Conservation (phyloP, 495 filamentous ascomycete species). For the Penicillium verhagenii region DNA sequence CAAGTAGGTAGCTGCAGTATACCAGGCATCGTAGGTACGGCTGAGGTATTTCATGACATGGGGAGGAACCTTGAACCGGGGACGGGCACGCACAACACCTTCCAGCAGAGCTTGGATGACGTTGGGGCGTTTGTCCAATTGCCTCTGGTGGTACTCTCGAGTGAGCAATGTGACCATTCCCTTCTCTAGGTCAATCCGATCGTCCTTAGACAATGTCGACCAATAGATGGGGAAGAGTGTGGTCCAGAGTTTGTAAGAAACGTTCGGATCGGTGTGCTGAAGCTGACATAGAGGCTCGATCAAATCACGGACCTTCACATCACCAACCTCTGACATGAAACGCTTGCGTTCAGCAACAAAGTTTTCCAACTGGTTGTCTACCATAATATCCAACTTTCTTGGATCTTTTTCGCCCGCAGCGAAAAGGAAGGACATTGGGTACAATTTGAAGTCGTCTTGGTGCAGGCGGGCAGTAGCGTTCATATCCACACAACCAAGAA, state of each 20-base stretch:
- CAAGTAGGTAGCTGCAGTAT: slow-evolving; percentile 78
- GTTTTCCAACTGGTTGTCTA: slow-evolving; percentile 76
- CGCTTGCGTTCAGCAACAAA: slow-evolving; percentile 74
- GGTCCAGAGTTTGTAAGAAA: slow-evolving; percentile 87
- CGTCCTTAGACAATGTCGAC: slow-evolving; percentile 83
- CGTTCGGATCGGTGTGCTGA: slow-evolving; percentile 79
- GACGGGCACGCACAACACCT: slow-evolving; percentile 75
- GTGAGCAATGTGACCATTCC: slow-evolving; percentile 83
- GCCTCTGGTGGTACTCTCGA: slow-evolving; percentile 91
- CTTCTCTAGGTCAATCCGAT: slow-evolving; percentile 86
- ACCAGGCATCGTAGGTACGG: slow-evolving; percentile 93
- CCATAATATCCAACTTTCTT: slow-evolving; percentile 68
- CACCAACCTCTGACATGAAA: slow-evolving; percentile 79
- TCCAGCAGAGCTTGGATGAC: slow-evolving; percentile 89
- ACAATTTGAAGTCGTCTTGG: slow-evolving; percentile 75
- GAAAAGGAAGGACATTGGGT: slow-evolving; percentile 68
- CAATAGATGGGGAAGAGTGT: slow-evolving; percentile 88
- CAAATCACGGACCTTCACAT: slow-evolving; percentile 81
- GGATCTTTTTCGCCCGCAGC: slow-evolving; percentile 62
- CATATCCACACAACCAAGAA: slow-evolving; percentile 89
- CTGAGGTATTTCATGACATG: slow-evolving; percentile 94
- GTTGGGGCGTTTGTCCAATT: slow-evolving; percentile 91
- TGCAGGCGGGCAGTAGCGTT: slow-evolving; percentile 72
- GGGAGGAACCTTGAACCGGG: slow-evolving; percentile 86
- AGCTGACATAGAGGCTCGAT: slow-evolving; percentile 91